Evolutionary conservation across 768 basidiomycete species (phyloP).

Genomic region (Dacryopinax spathularia): DNA sequence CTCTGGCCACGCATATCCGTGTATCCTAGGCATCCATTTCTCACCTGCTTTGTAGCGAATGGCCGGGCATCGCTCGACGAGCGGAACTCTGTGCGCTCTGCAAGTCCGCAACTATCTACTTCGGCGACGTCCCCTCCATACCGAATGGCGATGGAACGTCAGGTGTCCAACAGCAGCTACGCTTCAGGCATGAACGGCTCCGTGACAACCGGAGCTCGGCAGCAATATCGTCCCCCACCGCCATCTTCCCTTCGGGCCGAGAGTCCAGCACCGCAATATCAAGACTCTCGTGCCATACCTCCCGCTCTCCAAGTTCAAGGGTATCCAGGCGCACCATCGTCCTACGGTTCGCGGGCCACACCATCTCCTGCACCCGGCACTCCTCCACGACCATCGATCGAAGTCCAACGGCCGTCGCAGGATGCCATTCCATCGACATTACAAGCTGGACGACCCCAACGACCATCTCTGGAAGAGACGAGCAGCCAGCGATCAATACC

Average conservation of each 20-base stretch:
- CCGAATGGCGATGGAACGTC: not conserved
- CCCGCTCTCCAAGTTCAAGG: not conserved
- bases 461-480: not conserved
- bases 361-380: slow-evolving; percentile 5
- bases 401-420: slow-evolving; percentile 10
- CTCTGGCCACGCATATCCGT: slow-evolving; percentile 1
- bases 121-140: not conserved
- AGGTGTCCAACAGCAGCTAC: not conserved
- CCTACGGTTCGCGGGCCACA: slow-evolving; percentile 19
- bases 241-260: not conserved
- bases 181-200: not conserved
- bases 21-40: slow-evolving; percentile 6
- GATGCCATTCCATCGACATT: not conserved
- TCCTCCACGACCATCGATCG: slow-evolving; percentile 10
- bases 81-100: not conserved
- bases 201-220: not conserved
- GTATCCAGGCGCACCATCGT: slow-evolving; percentile 9
- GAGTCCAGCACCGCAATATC: not conserved
- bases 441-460: not conserved
- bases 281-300: not conserved
- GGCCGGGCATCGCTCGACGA: not conserved
- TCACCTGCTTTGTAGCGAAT: not conserved
- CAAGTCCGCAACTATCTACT: not conserved
- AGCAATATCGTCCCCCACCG: not conserved
- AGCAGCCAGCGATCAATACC: not conserved